Base-by-base conservation (phyloP, 768 basidiomycete genomes). In the Paxillus involutus region DNA sequence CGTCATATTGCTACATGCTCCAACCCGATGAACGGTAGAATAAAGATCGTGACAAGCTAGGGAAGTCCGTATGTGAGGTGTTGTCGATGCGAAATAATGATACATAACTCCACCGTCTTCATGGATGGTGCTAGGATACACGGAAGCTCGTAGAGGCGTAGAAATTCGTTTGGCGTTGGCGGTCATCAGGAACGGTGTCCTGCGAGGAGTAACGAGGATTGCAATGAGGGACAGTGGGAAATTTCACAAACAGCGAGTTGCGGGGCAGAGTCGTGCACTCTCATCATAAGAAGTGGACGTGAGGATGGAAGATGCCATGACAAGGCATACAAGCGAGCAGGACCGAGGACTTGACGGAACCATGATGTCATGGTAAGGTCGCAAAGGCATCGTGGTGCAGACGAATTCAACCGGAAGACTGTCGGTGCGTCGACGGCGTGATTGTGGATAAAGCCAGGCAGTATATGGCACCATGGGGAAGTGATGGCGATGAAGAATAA, bases 1-100 rank as follows among this genome's bases (percentile, higher is more conserved):
- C 66, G 70, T 71, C 57, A 69, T 70, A 70, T 61, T 50, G 70
- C 69, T 70, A 70, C 71, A 70, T 65, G 62, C 55, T 57, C 56
- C 52, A 53, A 54, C 56, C 35, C 48, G 39, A 56, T 53, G 32
- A 32, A 19, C 41, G 59, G 55, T 63, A 68, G 50, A 61, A 59
- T 60, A 67, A 64, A 55, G 30, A 61, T 58, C 58, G 53, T 60
- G 63, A 52, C 44, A 32, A 52, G 50, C 17, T 51, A 57, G 40
- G 39, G 21, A 19, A 56, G 66, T 68, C 61, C 67, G 54, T 57
- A 49, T 56, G 63, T 44, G 63, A 30, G 43, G 36, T 35, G 35
- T 21, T 30, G 33, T 61, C 57, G 58, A 70, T 71, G 69, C 69
- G 42, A 55, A 61, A 71, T 70, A 72, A 71, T 59, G 66, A 70